Conservation (phyloP, 2,329 filamentous ascomycete genomes). For the Hawksworthiomyces lignivorus region DNA sequence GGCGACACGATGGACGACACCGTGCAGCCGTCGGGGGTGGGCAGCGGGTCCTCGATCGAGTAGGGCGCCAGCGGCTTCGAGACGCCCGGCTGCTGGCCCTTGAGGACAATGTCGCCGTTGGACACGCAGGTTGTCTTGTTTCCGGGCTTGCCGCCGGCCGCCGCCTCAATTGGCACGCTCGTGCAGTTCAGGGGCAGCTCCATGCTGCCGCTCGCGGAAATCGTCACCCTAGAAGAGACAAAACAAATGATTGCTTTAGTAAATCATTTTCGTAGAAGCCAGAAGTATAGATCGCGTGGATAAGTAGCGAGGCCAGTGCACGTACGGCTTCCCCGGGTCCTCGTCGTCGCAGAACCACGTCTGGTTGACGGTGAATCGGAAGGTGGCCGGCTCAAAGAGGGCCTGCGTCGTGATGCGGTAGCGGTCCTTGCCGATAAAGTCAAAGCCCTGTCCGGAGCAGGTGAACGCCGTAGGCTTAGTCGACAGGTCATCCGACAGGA, state of each 20-base stretch:
- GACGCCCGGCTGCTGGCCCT: constrained; percentile 4
- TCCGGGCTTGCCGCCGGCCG: neutral
- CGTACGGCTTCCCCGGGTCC: constrained; percentile 18
- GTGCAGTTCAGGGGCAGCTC: constrained; percentile 16
- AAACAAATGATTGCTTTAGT: too few relatives aligned
- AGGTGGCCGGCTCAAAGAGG: constrained; percentile 14
- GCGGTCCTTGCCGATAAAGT: constrained; percentile 5
- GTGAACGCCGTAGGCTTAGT: constrained; percentile 8
- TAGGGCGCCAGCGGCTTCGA: constrained; percentile 15
- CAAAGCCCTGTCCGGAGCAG: constrained; percentile 12
- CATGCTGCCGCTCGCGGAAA: constrained; percentile 13
- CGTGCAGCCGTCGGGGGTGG: constrained; percentile 17
- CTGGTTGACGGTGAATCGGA: constrained; percentile 16
- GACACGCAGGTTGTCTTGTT: constrained; percentile 13
- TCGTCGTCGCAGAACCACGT: constrained; percentile 21
- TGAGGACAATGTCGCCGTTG: constrained; percentile 3
- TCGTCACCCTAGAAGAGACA: constrained; percentile 11
- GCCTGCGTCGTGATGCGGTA: constrained; percentile 16
- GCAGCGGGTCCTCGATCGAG: constrained; percentile 17
- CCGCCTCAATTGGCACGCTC: neutral
- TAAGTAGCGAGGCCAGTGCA: too few relatives aligned
- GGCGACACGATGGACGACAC: constrained; percentile 17
- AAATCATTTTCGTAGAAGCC: too few relatives aligned
- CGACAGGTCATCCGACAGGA: constrained; percentile 6
- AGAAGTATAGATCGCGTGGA: too few relatives aligned